phyloP scores from a whole-genome alignment of 495 filamentous ascomycete species.

The Daldinia concentrica region DNA sequence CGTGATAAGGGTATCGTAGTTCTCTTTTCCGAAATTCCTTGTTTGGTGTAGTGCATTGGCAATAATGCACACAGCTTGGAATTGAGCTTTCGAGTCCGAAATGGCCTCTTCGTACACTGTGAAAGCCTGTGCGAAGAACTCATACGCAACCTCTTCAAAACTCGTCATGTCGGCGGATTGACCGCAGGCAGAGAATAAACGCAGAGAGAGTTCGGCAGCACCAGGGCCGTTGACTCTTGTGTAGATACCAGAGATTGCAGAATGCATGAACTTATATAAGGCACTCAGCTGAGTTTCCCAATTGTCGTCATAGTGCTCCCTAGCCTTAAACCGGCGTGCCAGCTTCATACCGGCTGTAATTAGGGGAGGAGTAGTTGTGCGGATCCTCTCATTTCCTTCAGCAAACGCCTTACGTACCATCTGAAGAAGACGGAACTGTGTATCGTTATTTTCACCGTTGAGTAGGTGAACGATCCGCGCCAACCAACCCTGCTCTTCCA shows the following conservation, averaged over 20 bases:
- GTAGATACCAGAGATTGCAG: constrained; percentile 85
- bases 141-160: constrained; percentile 95
- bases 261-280: constrained; percentile 95
- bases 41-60: constrained; percentile 87
- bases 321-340: constrained; percentile 85
- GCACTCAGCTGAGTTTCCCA: constrained; percentile 90
- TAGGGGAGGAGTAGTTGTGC: constrained; percentile 92
- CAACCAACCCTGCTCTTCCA: constrained; percentile 97
- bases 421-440: constrained; percentile 93
- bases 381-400: constrained; percentile 94
- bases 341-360: constrained; percentile 91
- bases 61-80: constrained; percentile 96
- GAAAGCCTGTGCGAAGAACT: constrained; percentile 98
- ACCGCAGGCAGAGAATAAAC: constrained; percentile 89
- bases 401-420: constrained; percentile 84
- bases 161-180: constrained; percentile 92
- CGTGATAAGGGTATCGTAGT: constrained; percentile 97
- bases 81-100: constrained; percentile 93
- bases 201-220: constrained; percentile 84
- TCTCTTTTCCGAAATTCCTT: constrained; percentile 90
- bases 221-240: constrained; percentile 78
- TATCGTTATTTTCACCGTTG: constrained; percentile 84
- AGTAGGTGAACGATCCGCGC: constrained; percentile 92
- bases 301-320: constrained; percentile 94
- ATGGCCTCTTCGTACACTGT: constrained; percentile 97